Evolutionary conservation across 1,284 basidiomycete genomes (phyloP), one percentile per base, ranked within the genome.

Genomic region (Inonotus obliquus): DNA sequence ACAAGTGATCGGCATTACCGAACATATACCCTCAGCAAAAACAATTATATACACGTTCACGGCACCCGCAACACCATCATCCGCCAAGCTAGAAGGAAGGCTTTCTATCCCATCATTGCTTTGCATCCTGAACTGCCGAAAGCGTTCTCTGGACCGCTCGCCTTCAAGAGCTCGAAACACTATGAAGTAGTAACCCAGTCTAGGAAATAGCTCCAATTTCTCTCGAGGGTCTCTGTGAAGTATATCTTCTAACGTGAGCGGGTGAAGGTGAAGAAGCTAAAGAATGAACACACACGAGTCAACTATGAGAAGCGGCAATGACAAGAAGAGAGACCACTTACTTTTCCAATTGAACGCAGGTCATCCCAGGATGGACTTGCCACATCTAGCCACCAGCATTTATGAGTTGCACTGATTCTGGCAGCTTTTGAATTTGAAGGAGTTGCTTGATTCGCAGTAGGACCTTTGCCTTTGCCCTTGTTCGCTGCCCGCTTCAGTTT

Each of bases 201-300:
- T 86, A 5, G 92, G 87, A 71, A 96, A 98, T 2, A 87, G 76
- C 69, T 98, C 96, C 14, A 97, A 77, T 74, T 98, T 98, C 74
- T 98, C 96, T 38, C 94, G 84, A 19, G 92, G 89, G 66, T 98
- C 95, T 74, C 93, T 89, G 66, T 95, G 92, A n/a, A 98, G 75
- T 38, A 98, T 94, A 76, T 98, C 96, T 74, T 98, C 96, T 14
- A 98, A 81, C 0, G 96, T 98, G 21, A 98, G 79, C 0, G 96
- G 96, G 73, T 98, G 96, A 1, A 98, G 81, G 57, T 93, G 92
- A 27, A 98, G 80, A 19, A 94, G 75, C 92, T 94, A 66, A 19
- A 32, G 27, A 61, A 53, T n/a, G 17, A 53, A 54, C 54, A 59
- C 17, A 21, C 41, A 44, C 17, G 17, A 44, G 17, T n/a, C 19